Percentiles rank a stretch among this genome's conserved stretches.
phyloP scores from a whole-genome alignment of 306 rosid species.

The Dryas alaskensis region DNA sequence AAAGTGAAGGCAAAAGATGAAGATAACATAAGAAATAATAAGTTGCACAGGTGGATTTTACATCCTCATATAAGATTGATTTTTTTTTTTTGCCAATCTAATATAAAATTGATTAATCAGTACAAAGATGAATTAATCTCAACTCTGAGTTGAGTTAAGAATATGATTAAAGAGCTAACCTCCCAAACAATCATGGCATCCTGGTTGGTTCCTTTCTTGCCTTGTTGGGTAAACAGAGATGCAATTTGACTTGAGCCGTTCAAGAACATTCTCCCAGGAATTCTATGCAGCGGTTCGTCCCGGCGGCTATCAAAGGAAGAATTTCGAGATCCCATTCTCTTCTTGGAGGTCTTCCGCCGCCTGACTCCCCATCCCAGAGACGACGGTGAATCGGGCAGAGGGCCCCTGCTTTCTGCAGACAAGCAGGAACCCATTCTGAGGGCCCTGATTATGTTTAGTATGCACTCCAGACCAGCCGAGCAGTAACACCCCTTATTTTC shows the following conservation, averaged over 20 bases:
- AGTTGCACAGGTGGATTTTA: background rate
- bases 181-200: slow-evolving; percentile 99
- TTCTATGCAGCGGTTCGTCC: slow-evolving; percentile 63
- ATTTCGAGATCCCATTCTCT: slow-evolving; percentile 46
- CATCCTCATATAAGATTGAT: background rate
- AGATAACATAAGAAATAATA: slow-evolving; percentile 1
- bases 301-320: slow-evolving; percentile 72
- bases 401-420: slow-evolving; percentile 94
- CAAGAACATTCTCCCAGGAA: slow-evolving; percentile 71
- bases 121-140: background rate
- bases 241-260: slow-evolving; percentile 77
- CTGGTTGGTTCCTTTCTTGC: slow-evolving; percentile 95
- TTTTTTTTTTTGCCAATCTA: too few relatives aligned
- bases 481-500: slow-evolving; percentile 43
- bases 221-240: slow-evolving; percentile 89
- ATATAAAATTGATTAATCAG: slow-evolving; percentile 8
- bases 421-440: slow-evolving; percentile 99
- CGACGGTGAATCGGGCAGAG: slow-evolving; percentile 58
- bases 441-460: slow-evolving; percentile 77
- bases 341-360: slow-evolving; percentile 43
- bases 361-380: slow-evolving; percentile 36
- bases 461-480: slow-evolving; percentile 85
- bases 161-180: slow-evolving; percentile 44
- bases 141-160: background rate
- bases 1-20: background rate